Evolutionary conservation across 176 grass and related monocot species (phyloP).

Genomic region (Triticum urartu): DNA sequence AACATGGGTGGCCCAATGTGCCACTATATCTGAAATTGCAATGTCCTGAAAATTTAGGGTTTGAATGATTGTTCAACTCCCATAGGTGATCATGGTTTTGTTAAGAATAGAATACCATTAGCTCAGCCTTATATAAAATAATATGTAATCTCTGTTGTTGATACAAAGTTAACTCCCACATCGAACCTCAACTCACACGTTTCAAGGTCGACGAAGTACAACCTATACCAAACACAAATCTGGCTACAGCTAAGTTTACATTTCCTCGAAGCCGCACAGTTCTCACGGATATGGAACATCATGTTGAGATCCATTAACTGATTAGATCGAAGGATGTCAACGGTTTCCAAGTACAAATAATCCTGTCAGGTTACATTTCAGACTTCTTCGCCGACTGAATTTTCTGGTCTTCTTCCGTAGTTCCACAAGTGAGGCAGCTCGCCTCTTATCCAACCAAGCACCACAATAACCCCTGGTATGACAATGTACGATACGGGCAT

Average conservation of each 20-base stretch:
- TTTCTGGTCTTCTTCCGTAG: conserved; percentile 50
- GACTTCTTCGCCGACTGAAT: conserved; percentile 40
- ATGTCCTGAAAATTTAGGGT: too few relatives aligned
- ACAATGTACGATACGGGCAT: not conserved
- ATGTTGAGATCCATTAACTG: not conserved
- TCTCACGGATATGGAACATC: not conserved
- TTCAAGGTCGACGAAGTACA: not conserved
- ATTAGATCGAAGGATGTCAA: not conserved
- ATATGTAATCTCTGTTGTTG: not conserved
- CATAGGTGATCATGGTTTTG: too few relatives aligned
- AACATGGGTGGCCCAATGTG: too few relatives aligned
- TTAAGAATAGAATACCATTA: too few relatives aligned
- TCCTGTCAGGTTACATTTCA: conserved; percentile 26
- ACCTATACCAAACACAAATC: not conserved
- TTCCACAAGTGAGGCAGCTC: conserved; percentile 86
- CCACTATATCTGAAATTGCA: too few relatives aligned
- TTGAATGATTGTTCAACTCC: too few relatives aligned
- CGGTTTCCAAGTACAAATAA: too few relatives aligned
- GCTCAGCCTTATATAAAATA: not conserved
- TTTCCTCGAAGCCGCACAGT: too few relatives aligned
- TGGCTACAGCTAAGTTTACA: not conserved
- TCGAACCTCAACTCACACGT: not conserved
- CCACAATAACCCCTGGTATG: conserved; percentile 61
- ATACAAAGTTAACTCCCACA: not conserved
- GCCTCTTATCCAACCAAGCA: conserved; percentile 82